phyloP scores from a whole-genome alignment of 2,329 filamentous ascomycete genomes.

The Colletotrichum limetticola region DNA sequence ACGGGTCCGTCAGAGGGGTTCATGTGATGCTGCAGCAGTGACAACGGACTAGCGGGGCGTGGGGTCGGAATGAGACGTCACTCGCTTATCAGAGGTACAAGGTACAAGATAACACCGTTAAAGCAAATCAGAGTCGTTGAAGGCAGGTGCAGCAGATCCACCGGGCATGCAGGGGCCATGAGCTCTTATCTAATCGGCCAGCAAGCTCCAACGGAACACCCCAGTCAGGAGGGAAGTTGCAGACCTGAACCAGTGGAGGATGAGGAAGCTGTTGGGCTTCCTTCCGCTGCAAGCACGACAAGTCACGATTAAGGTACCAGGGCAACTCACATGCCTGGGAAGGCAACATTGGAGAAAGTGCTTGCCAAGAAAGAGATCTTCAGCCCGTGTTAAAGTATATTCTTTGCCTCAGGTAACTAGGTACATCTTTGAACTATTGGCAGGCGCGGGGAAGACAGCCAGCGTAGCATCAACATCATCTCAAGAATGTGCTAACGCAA shows the following conservation, averaged over 20 bases:
- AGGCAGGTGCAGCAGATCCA: not conserved
- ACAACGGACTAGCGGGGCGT: constrained; percentile 31
- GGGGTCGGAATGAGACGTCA: constrained; percentile 31
- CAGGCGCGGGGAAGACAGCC: not conserved
- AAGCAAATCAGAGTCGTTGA: not conserved
- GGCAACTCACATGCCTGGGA: too few relatives aligned
- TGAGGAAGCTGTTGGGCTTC: not conserved
- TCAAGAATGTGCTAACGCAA: not conserved
- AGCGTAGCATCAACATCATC: not conserved
- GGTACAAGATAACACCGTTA: not conserved
- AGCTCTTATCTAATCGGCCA: constrained; percentile 34
- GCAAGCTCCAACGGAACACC: not conserved
- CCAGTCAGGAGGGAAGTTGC: not conserved
- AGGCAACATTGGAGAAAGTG: not conserved
- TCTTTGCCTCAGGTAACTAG: not conserved
- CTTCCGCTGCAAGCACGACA: not conserved
- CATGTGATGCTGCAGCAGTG: constrained; percentile 35
- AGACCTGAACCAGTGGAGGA: not conserved
- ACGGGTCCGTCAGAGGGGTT: constrained; percentile 33
- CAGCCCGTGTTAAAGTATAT: not conserved
- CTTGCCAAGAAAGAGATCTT: not conserved
- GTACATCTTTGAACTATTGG: not conserved
- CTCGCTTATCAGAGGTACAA: constrained; percentile 13
- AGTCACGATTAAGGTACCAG: too few relatives aligned
- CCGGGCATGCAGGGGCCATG: not conserved